phyloP scores from a whole-genome alignment of 169 alveolate species.

The Plasmodium inui region DNA sequence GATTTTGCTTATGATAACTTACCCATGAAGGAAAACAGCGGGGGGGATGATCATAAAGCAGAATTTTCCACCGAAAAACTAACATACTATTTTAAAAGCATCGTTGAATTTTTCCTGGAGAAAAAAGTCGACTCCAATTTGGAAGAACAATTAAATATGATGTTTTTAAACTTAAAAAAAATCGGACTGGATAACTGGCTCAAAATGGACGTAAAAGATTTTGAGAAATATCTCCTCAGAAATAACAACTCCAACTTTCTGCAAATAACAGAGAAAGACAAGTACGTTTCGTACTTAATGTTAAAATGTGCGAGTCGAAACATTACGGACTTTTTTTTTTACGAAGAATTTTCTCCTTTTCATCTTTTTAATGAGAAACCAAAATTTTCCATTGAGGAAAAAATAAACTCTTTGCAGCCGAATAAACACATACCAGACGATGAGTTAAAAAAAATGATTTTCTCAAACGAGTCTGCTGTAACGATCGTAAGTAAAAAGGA shows the following conservation, averaged over 20 bases:
- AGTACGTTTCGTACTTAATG: conserved; percentile 40
- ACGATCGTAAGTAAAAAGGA: conserved; percentile 21
- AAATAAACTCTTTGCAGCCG: conserved; percentile 34
- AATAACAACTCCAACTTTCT: conserved; percentile 56
- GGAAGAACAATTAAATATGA: conserved; percentile 70
- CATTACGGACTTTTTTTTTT: conserved; percentile 66
- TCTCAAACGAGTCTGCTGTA: conserved; percentile 21
- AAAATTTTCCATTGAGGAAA: conserved; percentile 59
- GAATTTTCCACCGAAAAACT: conserved; percentile 49
- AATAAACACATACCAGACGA: conserved; percentile 72
- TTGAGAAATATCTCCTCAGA: conserved; percentile 68
- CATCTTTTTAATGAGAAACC: conserved; percentile 72
- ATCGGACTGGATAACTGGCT: conserved; percentile 67
- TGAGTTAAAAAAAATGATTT: conserved; percentile 66
- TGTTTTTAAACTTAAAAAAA: conserved; percentile 74
- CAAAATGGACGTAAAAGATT: conserved; percentile 69
- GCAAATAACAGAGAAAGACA: conserved; percentile 50
- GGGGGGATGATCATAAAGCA: conserved; percentile 1
- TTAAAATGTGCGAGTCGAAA: conserved; percentile 73
- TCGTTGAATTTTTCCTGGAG: conserved; percentile 61
- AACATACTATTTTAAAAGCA: conserved; percentile 53
- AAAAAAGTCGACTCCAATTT: conserved; percentile 53
- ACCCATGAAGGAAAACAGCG: background rate
- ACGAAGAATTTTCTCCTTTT: conserved; percentile 74
- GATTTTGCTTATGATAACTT: conserved; percentile 66